Conservation (phyloP, 306 rosid genomes). For the Lathyrus aphaca region DNA sequence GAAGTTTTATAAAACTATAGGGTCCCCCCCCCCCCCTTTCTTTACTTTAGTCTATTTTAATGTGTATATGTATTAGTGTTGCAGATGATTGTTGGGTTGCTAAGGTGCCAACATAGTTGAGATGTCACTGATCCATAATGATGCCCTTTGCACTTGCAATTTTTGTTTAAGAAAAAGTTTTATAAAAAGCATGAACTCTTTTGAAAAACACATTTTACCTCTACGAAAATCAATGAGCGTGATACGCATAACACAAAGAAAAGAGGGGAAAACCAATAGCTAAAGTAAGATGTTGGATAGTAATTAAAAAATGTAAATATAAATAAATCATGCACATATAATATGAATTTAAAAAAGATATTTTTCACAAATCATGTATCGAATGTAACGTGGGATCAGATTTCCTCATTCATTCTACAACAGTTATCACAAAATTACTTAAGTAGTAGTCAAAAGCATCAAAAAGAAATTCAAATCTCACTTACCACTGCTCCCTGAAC, state of each 20-base stretch:
- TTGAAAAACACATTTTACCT: too few relatives aligned
- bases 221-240: too few relatives aligned
- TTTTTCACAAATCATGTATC: constrained; percentile 11
- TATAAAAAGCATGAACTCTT: too few relatives aligned
- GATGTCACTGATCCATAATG: too few relatives aligned
- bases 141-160: too few relatives aligned
- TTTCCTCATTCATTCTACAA: constrained; percentile 13
- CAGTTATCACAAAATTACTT: background rate
- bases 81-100: too few relatives aligned
- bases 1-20: background rate
- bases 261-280: background rate
- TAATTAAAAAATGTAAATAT: background rate
- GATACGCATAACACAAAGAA: background rate
- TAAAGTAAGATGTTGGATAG: background rate
- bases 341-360: background rate
- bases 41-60: too few relatives aligned
- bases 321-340: background rate
- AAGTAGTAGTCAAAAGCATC: constrained; percentile 21
- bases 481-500: constrained; percentile 54
- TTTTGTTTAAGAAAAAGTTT: too few relatives aligned
- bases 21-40: too few relatives aligned
- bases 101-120: too few relatives aligned
- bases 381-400: constrained; percentile 5
- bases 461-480: constrained; percentile 30
- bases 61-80: too few relatives aligned